Conservation (phyloP, 805 yeast genomes). For the Kregervanrija pseudodelftensis region DNA sequence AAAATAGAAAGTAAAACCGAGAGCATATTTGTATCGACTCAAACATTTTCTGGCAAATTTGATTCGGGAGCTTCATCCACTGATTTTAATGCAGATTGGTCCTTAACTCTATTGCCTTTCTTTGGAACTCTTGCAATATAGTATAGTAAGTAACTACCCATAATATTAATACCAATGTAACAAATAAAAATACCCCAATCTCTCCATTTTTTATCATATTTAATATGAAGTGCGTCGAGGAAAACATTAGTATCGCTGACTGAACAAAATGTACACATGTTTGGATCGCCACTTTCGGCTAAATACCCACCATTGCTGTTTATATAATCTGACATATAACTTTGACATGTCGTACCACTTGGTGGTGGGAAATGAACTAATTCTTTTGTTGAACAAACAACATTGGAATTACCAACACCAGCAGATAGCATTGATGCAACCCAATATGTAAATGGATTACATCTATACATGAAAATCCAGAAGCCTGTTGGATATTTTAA, state of each 20-base stretch:
- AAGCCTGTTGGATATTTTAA: constrained; percentile 58
- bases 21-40: too few relatives aligned
- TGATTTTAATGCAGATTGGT: constrained; percentile 17
- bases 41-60: constrained; percentile 9
- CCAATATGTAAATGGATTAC: constrained; percentile 64
- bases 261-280: constrained; percentile 55
- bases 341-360: constrained; percentile 49
- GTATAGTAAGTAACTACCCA: constrained; percentile 29
- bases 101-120: constrained; percentile 32
- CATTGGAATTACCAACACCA: constrained; percentile 45
- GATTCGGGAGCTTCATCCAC: constrained; percentile 8
- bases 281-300: constrained; percentile 36
- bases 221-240: constrained; percentile 39
- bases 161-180: constrained; percentile 38
- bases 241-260: constrained; percentile 50
- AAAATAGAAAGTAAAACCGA: background rate
- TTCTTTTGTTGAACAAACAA: constrained; percentile 44
- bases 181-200: constrained; percentile 49
- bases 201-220: constrained; percentile 50
- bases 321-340: constrained; percentile 38
- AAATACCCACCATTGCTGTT: constrained; percentile 41
- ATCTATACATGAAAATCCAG: constrained; percentile 74
- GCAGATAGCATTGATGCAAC: constrained; percentile 46
- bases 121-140: constrained; percentile 74
- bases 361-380: constrained; percentile 44